A percentile compares a stretch with the other conserved stretches of the same genome.
These are phyloP conservation scores for Pholiota molesta DNA, from an alignment of 768 basidiomycete genomes.

Conservation along the genomic window DNA sequence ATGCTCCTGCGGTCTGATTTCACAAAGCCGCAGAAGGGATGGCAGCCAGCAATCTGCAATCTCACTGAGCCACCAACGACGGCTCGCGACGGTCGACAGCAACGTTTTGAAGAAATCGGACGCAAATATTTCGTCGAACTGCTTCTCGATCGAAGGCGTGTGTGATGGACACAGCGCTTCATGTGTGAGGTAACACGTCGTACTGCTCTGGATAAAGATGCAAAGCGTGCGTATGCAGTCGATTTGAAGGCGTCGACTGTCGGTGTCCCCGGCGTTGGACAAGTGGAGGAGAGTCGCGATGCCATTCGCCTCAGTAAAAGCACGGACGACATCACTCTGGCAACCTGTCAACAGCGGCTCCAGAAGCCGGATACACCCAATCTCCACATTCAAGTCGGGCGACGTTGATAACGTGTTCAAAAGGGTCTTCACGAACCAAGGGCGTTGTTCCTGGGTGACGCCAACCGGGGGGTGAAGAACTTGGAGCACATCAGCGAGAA, in stretches of 20 bases:
- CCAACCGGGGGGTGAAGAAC: slow-evolving; percentile 35
- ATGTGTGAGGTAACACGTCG: slow-evolving; percentile 11
- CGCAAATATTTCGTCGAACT: slow-evolving; percentile 34
- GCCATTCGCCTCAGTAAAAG: slow-evolving; percentile 36
- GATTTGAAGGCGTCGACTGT: slow-evolving; percentile 40
- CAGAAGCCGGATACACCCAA: slow-evolving; percentile 38
- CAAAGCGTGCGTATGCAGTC: slow-evolving; percentile 42
- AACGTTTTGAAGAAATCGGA: slow-evolving; percentile 42
- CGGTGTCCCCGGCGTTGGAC: slow-evolving; percentile 35
- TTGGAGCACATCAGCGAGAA: slow-evolving; percentile 39
- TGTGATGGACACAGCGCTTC: slow-evolving; percentile 16
- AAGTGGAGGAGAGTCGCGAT: slow-evolving; percentile 36
- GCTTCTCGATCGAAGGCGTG: slow-evolving; percentile 12
- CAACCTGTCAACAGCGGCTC: slow-evolving; percentile 32
- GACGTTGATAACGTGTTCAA: slow-evolving; percentile 33
- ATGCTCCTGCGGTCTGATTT: slow-evolving; percentile 31
- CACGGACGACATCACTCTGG: slow-evolving; percentile 27
- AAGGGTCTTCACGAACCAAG: slow-evolving; percentile 32
- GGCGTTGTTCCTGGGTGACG: slow-evolving; percentile 27
- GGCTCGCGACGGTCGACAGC: slow-evolving; percentile 30
- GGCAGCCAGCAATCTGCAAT: slow-evolving; percentile 40
- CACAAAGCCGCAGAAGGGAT: slow-evolving; percentile 36
- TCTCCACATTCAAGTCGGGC: slow-evolving; percentile 33
- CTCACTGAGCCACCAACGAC: slow-evolving; percentile 42
- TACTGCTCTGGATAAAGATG: slow-evolving; percentile 35